A percentile compares a stretch with the other conserved stretches of the same genome.
Evolutionary conservation across 2,329 filamentous ascomycete genomes (phyloP).

Genomic region (Shiraia sp.): DNA sequence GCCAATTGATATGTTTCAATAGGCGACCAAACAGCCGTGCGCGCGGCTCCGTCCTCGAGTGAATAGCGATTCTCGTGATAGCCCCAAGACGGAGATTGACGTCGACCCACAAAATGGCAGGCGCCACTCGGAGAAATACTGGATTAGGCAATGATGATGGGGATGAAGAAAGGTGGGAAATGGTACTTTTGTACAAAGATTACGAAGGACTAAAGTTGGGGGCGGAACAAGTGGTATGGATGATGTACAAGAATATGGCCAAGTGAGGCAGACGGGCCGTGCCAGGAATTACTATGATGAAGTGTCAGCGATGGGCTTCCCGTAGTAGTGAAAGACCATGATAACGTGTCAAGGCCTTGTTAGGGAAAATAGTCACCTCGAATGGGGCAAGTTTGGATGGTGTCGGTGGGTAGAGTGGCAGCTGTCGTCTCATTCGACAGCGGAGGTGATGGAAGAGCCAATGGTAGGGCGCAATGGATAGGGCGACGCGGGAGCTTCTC

Average conservation of each 20-base stretch:
- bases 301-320: conserved; percentile 28
- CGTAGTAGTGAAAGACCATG: conserved; percentile 10
- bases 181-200: conserved; percentile 22
- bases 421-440: conserved; percentile 40
- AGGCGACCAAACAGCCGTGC: conserved; percentile 27
- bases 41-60: conserved; percentile 23
- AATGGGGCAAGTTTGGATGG: conserved; percentile 35
- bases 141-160: conserved; percentile 29
- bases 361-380: conserved; percentile 33
- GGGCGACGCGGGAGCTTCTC: conserved; percentile 36
- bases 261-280: too few relatives aligned
- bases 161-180: conserved; percentile 6
- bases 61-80: conserved; percentile 41
- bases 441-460: conserved; percentile 29
- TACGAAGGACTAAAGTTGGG: conserved; percentile 6
- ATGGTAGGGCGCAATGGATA: conserved; percentile 34
- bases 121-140: conserved; percentile 38
- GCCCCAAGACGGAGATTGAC: conserved; percentile 21
- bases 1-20: conserved; percentile 40
- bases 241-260: conserved; percentile 24
- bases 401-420: conserved; percentile 28
- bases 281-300: conserved; percentile 23
- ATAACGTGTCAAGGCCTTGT: conserved; percentile 28
- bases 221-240: conserved; percentile 11
- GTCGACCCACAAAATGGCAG: conserved; percentile 12